phyloP scores from a whole-genome alignment of 495 filamentous ascomycete species.

The Cenococcum geophilum region DNA sequence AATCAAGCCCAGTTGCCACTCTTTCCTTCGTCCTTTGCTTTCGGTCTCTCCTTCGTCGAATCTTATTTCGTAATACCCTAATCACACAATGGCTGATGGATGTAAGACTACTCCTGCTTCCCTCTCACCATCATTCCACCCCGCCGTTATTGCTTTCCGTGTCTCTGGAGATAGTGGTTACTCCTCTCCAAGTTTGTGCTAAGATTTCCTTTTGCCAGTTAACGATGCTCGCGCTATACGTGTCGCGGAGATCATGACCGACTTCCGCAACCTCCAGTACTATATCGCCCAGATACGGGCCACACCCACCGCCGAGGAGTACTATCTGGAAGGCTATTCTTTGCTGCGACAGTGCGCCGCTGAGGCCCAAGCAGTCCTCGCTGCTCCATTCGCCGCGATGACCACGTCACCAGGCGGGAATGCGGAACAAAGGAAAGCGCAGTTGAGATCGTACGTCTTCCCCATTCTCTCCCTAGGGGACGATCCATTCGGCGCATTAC shows the following conservation, averaged over 20 bases:
- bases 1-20: slow-evolving; percentile 15
- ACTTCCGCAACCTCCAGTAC: slow-evolving; percentile 76
- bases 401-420: slow-evolving; percentile 49
- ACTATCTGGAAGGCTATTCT: slow-evolving; percentile 71
- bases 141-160: background rate
- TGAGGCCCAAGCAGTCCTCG: slow-evolving; percentile 69
- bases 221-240: slow-evolving; percentile 77
- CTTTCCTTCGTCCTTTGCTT: slow-evolving; percentile 8
- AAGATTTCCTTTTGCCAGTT: slow-evolving; percentile 46
- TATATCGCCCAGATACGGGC: slow-evolving; percentile 68
- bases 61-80: slow-evolving; percentile 22
- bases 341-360: slow-evolving; percentile 67
- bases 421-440: slow-evolving; percentile 64
- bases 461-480: background rate
- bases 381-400: slow-evolving; percentile 57
- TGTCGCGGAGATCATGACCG: slow-evolving; percentile 75
- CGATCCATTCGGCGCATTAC: background rate
- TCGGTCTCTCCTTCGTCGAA: slow-evolving; percentile 6
- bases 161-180: background rate
- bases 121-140: background rate
- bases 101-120: slow-evolving; percentile 43
- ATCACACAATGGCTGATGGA: slow-evolving; percentile 53
- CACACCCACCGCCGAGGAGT: slow-evolving; percentile 57
- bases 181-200: slow-evolving; percentile 10
- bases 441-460: slow-evolving; percentile 63